These are phyloP conservation scores for Flaveria robusta DNA, from an alignment of 129 eudicot species.

Conservation along the genomic window DNA sequence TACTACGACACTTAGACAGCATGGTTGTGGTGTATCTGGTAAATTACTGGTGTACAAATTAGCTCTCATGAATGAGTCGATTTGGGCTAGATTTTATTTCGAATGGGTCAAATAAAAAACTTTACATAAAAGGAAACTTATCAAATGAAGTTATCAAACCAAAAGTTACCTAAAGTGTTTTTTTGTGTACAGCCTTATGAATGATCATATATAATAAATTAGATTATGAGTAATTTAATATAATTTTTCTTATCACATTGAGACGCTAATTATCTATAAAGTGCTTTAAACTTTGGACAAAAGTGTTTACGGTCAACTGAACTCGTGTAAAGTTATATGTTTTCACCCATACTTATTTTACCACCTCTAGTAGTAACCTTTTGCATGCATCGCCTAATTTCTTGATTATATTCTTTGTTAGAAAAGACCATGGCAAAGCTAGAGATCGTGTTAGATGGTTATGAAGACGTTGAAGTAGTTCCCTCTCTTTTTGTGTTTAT, in stretches of 20 bases:
- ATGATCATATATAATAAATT: background rate
- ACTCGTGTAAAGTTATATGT: background rate
- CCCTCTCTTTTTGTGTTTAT: slow-evolving; percentile 95
- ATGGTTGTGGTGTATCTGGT: slow-evolving; percentile 8
- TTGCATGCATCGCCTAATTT: slow-evolving; percentile 40
- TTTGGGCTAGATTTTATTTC: background rate
- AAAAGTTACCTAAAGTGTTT: background rate
- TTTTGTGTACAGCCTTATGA: background rate
- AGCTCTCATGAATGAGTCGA: background rate
- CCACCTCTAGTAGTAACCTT: background rate
- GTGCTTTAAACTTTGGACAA: background rate
- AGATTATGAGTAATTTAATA: slow-evolving; percentile 1
- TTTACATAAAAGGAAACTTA: background rate
- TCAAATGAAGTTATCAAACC: background rate
- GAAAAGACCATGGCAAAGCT: slow-evolving; percentile 85
- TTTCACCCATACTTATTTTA: background rate
- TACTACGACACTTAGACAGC: background rate
- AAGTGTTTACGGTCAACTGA: background rate
- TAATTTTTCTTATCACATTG: background rate
- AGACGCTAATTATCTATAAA: background rate
- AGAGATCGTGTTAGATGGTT: slow-evolving; percentile 73
- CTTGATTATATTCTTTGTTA: slow-evolving; percentile 33
- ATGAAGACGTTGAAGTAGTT: slow-evolving; percentile 75
- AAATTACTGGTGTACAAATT: background rate
- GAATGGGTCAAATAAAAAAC: background rate